Conservation (phyloP, 2,329 filamentous ascomycete genomes). For the Ceratocystis lukuohia region DNA sequence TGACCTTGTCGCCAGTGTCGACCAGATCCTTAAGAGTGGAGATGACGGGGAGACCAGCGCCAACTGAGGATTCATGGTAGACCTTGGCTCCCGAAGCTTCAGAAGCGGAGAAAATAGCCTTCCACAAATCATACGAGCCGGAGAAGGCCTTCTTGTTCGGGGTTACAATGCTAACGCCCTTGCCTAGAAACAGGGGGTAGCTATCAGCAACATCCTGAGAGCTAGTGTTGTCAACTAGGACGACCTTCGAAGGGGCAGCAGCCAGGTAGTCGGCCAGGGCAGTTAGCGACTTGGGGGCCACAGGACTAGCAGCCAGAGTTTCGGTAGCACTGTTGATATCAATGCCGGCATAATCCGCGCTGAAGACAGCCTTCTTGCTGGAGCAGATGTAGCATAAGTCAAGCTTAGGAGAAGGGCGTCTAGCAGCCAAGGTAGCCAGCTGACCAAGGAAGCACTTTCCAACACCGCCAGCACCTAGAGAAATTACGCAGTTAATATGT, state of each 20-base stretch:
- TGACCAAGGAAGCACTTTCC: conserved; percentile 83
- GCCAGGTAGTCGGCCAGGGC: conserved; percentile 67
- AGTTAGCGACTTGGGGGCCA: conserved; percentile 51
- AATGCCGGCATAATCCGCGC: conserved; percentile 56
- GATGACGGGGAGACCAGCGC: conserved; percentile 83
- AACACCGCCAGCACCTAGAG: conserved; percentile 74
- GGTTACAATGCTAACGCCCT: conserved; percentile 81
- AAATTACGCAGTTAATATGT: conserved; percentile 6
- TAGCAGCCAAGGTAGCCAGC: conserved; percentile 52
- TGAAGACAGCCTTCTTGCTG: conserved; percentile 69
- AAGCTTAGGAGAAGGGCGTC: conserved; percentile 55
- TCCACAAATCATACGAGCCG: conserved; percentile 65
- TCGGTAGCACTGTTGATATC: conserved; percentile 47
- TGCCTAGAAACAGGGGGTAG: conserved; percentile 69
- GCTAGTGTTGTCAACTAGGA: conserved; percentile 93
- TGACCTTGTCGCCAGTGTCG: conserved; percentile 82
- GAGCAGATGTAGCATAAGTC: conserved; percentile 75
- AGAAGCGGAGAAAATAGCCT: conserved; percentile 68
- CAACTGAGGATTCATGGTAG: conserved; percentile 91
- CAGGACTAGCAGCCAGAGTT: conserved; percentile 49
- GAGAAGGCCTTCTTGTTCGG: conserved; percentile 99
- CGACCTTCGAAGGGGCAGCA: conserved; percentile 59
- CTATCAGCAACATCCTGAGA: conserved; percentile 69
- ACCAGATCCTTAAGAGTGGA: conserved; percentile 90
- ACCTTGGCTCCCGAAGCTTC: conserved; percentile 60